Conservation (phyloP, 1,139 yeast genomes). For the Taphrina deformans region DNA sequence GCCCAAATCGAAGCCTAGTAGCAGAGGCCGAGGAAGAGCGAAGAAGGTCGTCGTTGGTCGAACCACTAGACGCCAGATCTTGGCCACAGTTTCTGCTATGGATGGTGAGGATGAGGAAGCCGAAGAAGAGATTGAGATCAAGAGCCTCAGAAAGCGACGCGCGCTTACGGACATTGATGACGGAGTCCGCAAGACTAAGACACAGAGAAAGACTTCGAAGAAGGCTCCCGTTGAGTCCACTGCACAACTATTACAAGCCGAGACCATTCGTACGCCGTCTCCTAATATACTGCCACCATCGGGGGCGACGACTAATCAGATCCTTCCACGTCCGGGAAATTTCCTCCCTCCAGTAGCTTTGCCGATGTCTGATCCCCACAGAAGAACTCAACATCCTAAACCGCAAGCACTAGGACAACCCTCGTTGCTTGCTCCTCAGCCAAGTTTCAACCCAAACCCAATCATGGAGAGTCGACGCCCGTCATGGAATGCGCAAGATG, state of each 20-base stretch:
- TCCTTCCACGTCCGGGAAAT: background rate
- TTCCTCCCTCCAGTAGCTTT: background rate
- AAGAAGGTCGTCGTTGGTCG: constrained; percentile 10
- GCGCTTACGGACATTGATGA: constrained; percentile 13
- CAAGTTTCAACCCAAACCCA: background rate
- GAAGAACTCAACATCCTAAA: background rate
- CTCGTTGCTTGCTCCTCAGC: background rate
- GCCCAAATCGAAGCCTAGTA: background rate
- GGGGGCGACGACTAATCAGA: background rate
- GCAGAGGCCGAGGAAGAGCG: constrained; percentile 19
- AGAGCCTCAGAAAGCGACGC: constrained; percentile 15
- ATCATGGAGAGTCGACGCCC: background rate
- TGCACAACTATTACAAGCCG: background rate
- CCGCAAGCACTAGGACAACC: background rate
- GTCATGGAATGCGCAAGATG: constrained; percentile 37
- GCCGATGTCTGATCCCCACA: background rate
- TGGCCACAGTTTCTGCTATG: constrained; percentile 7
- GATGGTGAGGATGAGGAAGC: constrained; percentile 17
- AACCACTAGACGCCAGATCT: background rate
- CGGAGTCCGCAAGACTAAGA: background rate
- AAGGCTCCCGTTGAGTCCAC: background rate
- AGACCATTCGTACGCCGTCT: background rate
- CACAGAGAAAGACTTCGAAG: constrained; percentile 1
- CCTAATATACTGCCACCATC: background rate
- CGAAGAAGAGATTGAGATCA: constrained; percentile 13